Evolutionary conservation across 345 rosid genomes (phyloP).

Genomic region (Pugionium cornutum): DNA sequence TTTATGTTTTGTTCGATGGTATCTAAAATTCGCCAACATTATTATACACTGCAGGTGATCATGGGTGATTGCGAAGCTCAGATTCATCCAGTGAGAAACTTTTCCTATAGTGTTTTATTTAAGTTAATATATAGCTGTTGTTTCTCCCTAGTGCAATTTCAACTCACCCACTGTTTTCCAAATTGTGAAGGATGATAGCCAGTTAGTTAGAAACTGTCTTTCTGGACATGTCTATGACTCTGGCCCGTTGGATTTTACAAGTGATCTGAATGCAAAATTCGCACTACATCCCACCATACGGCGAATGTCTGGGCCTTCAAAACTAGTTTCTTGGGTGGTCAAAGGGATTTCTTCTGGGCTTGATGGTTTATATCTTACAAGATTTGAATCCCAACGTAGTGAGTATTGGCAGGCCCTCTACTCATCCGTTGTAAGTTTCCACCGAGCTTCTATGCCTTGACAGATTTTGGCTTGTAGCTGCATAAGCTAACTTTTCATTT

Average conservation of each 20-base stretch:
- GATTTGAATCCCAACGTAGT: constrained; percentile 76
- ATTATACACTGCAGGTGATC: constrained; percentile 30
- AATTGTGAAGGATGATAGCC: constrained; percentile 62
- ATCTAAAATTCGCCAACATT: background rate
- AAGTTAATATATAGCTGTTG: background rate
- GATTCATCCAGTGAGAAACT: constrained; percentile 51
- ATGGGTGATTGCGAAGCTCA: constrained; percentile 58
- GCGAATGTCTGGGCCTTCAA: constrained; percentile 69
- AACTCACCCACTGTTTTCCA: background rate
- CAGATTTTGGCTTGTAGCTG: background rate
- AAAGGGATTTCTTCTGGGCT: constrained; percentile 78
- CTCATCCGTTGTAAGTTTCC: constrained; percentile 74
- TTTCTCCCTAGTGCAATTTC: background rate
- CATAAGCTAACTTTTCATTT: constrained; percentile 16
- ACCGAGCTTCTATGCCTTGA: background rate
- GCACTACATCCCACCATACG: constrained; percentile 66
- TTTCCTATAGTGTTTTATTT: background rate
- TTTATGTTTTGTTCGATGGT: constrained; percentile 21
- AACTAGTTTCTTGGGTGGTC: constrained; percentile 71
- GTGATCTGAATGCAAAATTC: constrained; percentile 72
- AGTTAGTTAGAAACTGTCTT: constrained; percentile 68
- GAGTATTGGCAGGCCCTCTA: constrained; percentile 86
- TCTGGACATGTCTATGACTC: constrained; percentile 91
- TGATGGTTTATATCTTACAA: constrained; percentile 79
- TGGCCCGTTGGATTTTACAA: constrained; percentile 80